A percentile compares a stretch with the other conserved stretches of the same genome.
Evolutionary conservation across 371 early-diverging fungal genomes (phyloP).

Genomic region (Haplosporangium sp.): DNA sequence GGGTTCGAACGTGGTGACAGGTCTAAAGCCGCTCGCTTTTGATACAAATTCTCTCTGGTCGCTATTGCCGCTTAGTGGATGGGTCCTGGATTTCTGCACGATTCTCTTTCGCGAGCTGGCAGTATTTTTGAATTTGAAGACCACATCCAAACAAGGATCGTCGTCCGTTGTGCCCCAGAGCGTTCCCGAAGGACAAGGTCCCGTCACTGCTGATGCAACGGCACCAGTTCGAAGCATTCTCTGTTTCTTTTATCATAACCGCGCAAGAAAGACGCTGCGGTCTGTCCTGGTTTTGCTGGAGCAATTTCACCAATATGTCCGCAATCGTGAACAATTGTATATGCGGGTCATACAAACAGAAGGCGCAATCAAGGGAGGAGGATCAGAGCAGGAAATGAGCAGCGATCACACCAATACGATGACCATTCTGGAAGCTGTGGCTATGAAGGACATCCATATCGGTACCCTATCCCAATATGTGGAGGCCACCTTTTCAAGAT

Average conservation of each 20-base stretch:
- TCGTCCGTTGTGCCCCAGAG: conserved; percentile 6
- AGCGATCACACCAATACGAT: conserved; percentile 41
- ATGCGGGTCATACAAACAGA: conserved; percentile 20
- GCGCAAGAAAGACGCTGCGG: conserved; percentile 40
- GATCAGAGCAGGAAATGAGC: conserved; percentile 17
- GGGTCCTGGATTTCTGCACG: conserved; percentile 51
- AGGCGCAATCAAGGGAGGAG: conserved; percentile 23
- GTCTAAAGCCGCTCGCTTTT: conserved; percentile 37
- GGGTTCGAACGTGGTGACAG: conserved; percentile 8
- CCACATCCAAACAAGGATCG: conserved; percentile 4
- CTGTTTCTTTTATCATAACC: conserved; percentile 44
- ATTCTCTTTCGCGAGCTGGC: conserved; percentile 49
- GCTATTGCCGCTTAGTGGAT: conserved; percentile 41
- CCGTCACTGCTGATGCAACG: background rate
- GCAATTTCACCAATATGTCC: conserved; percentile 33
- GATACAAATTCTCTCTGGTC: conserved; percentile 46
- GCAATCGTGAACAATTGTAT: conserved; percentile 31
- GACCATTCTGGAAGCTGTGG: conserved; percentile 36
- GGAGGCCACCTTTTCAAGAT: conserved; percentile 30
- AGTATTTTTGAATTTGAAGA: conserved; percentile 40
- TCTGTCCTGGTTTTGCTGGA: conserved; percentile 37
- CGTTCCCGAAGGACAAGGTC: conserved; percentile 16
- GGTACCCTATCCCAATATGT: conserved; percentile 23
- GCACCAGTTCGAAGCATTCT: conserved; percentile 21
- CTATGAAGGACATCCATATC: conserved; percentile 42